phyloP scores from a whole-genome alignment of 1,284 basidiomycete species.

The Chalciporus sp. region DNA sequence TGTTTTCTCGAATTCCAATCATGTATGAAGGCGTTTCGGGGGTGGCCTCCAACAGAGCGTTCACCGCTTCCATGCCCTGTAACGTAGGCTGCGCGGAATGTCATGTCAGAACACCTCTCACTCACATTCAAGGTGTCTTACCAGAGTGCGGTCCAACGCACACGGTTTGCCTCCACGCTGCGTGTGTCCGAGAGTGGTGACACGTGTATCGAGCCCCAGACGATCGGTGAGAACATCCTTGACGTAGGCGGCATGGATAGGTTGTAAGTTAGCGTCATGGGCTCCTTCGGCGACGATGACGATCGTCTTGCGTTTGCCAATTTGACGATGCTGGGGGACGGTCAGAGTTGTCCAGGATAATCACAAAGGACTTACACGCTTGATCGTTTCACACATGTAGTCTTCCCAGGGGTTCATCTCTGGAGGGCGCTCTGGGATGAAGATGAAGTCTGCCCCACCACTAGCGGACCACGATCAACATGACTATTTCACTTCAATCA shows the following conservation, averaged over 20 bases:
- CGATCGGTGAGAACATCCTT: conserved; percentile 87
- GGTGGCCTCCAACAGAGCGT: conserved; percentile 86
- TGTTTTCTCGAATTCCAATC: conserved; percentile 96
- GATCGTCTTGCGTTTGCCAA: conserved; percentile 97
- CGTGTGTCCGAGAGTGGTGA: conserved; percentile 98
- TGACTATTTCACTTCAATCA: background rate
- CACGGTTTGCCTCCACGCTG: conserved; percentile 95
- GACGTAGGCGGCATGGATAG: conserved; percentile 89
- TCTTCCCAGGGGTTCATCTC: conserved; percentile 82
- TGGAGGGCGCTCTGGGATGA: conserved; percentile 94
- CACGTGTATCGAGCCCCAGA: conserved; percentile 91
- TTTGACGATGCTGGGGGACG: conserved; percentile 72
- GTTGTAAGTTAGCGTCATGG: conserved; percentile 83
- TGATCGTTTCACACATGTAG: conserved; percentile 89
- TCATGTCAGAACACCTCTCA: background rate
- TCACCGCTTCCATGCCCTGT: conserved; percentile 93
- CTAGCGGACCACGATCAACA: conserved; percentile 40
- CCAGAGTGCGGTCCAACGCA: conserved; percentile 91
- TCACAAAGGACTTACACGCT: conserved; percentile 52
- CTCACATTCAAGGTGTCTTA: conserved; percentile 36
- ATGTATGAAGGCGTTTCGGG: conserved; percentile 95
- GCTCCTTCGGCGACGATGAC: conserved; percentile 98
- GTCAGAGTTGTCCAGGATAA: background rate
- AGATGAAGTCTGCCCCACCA: conserved; percentile 95
- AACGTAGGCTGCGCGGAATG: conserved; percentile 72